phyloP scores from a whole-genome alignment of 257 asterid genomes.

The Parsonsia alboflavescens region DNA sequence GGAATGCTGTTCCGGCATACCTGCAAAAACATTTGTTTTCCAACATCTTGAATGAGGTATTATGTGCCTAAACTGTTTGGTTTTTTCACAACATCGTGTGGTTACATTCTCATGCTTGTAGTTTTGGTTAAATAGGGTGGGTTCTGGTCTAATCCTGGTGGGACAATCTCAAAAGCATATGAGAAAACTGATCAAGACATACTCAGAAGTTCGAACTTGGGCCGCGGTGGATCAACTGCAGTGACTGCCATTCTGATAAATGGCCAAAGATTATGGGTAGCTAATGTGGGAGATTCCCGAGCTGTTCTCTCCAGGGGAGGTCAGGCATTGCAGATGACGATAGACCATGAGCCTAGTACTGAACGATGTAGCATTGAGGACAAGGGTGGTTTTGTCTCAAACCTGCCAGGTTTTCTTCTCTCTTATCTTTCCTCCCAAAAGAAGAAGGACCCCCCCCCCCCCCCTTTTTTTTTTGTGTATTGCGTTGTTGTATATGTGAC shows the following conservation, averaged over 20 bases:
- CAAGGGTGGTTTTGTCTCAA: conserved; percentile 46
- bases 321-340: conserved; percentile 39
- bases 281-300: conserved; percentile 48
- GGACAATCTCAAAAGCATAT: conserved; percentile 32
- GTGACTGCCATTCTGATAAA: conserved; percentile 41
- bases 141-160: conserved; percentile 36
- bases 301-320: conserved; percentile 43
- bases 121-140: conserved; percentile 23
- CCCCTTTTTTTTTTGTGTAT: neutral
- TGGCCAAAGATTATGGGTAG: conserved; percentile 37
- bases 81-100: neutral
- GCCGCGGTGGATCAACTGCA: conserved; percentile 48
- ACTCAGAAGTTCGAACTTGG: conserved; percentile 35
- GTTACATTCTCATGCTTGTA: conserved; percentile 7
- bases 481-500: neutral
- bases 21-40: conserved; percentile 35
- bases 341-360: conserved; percentile 40
- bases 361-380: conserved; percentile 44
- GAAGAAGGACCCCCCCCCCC: too few relatives aligned
- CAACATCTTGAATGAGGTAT: conserved; percentile 40
- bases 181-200: conserved; percentile 37
- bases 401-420: conserved; percentile 35
- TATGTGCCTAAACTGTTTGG: neutral
- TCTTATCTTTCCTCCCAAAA: neutral
- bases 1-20: conserved; percentile 37